Percentiles rank a stretch among this genome's conserved stretches.
These are phyloP conservation scores for Isoetes taiwanensis DNA, from an alignment of 75 land plant species.

Conservation along the genomic window DNA sequence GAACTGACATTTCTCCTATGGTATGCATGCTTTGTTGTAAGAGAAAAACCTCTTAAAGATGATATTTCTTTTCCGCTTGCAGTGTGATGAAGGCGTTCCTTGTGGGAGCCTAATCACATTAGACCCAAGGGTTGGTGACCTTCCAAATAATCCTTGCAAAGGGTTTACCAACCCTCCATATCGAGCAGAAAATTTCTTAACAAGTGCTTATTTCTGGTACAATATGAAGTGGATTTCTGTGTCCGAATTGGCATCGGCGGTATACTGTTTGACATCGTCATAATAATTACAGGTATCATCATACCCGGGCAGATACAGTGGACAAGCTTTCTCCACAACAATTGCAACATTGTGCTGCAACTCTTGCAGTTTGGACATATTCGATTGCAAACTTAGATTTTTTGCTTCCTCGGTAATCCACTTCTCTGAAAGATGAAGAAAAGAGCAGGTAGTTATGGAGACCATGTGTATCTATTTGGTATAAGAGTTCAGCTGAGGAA, in stretches of 20 bases:
- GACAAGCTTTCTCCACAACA: slow-evolving; percentile 31
- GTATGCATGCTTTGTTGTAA: neutral
- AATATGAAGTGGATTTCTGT: neutral
- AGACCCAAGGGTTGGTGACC: slow-evolving; percentile 20
- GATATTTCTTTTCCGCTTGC: neutral
- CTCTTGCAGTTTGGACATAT: slow-evolving; percentile 27
- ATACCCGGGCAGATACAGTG: slow-evolving; percentile 28
- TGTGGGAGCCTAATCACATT: slow-evolving; percentile 15
- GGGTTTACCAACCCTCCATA: slow-evolving; percentile 19
- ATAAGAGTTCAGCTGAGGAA: too few species aligned
- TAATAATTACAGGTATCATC: slow-evolving; percentile 19
- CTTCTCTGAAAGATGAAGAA: too few species aligned
- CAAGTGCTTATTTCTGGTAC: slow-evolving; percentile 31
- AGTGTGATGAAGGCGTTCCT: slow-evolving; percentile 22
- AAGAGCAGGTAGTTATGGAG: too few species aligned
- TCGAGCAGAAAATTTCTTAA: slow-evolving; percentile 8
- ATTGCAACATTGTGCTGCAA: slow-evolving; percentile 26
- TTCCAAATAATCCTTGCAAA: slow-evolving; percentile 24
- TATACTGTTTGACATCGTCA: neutral
- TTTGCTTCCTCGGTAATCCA: slow-evolving; percentile 22
- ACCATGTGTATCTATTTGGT: too few species aligned
- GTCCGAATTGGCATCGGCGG: neutral
- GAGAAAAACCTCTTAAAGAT: too few species aligned
- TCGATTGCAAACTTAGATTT: slow-evolving; percentile 20
- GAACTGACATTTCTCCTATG: slow-evolving; percentile 21